Conservation (phyloP, 257 asterid genomes). For the Solanum corneliomulleri region DNA sequence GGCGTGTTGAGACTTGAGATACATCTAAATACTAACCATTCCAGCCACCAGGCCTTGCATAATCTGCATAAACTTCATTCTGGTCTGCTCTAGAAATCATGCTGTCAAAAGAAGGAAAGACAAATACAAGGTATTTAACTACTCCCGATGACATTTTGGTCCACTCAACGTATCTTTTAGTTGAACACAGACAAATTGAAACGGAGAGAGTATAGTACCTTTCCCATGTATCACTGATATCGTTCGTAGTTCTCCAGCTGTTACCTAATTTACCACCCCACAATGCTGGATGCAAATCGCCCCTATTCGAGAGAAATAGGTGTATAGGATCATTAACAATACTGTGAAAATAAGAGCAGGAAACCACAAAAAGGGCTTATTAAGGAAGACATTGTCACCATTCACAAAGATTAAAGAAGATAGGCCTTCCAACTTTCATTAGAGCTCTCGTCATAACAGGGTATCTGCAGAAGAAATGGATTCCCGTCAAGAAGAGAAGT, state of each 20-base stretch:
- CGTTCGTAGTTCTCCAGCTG: constrained; percentile 94
- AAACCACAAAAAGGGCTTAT: background rate
- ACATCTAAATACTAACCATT: constrained; percentile 47
- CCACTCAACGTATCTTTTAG: background rate
- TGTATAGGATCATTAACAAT: background rate
- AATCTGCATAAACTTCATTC: constrained; percentile 80
- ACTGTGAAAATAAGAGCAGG: background rate
- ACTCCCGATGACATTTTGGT: background rate
- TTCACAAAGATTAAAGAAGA: constrained; percentile 81
- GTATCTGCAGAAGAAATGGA: constrained; percentile 25
- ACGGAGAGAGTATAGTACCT: constrained; percentile 22
- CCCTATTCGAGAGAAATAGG: constrained; percentile 32
- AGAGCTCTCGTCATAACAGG: constrained; percentile 86
- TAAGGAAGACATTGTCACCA: constrained; percentile 25
- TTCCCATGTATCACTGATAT: constrained; percentile 71
- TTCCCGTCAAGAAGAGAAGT: background rate
- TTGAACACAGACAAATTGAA: background rate
- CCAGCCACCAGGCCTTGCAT: constrained; percentile 95
- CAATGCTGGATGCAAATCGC: constrained; percentile 86
- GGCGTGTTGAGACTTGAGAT: background rate
- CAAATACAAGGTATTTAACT: background rate
- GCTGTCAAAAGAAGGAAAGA: constrained; percentile 19
- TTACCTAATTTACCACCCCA: constrained; percentile 72
- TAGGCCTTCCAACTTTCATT: constrained; percentile 60
- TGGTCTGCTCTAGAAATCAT: constrained; percentile 85